A percentile compares a stretch with the other conserved stretches of the same genome.
These are phyloP conservation scores for Aspergillus biplanus DNA, from an alignment of 495 filamentous ascomycete genomes.

Conservation along the genomic window DNA sequence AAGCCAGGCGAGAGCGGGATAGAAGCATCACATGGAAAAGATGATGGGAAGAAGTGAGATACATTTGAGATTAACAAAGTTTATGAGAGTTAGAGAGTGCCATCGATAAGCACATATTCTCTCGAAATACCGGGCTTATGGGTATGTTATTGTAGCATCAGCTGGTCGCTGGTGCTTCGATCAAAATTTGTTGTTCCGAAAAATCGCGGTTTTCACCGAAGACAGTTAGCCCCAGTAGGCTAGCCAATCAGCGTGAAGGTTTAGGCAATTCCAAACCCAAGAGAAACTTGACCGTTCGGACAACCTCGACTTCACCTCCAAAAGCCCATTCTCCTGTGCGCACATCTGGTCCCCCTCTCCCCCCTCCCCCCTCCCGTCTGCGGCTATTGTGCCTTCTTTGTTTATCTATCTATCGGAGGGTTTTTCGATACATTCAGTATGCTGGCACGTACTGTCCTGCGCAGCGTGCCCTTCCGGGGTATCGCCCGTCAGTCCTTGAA, in stretches of 20 bases:
- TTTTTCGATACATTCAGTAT: slow-evolving; percentile 58
- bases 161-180: slow-evolving; percentile 10
- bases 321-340: slow-evolving; percentile 42
- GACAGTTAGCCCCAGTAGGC: slow-evolving; percentile 27
- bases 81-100: not conserved
- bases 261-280: slow-evolving; percentile 45
- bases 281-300: slow-evolving; percentile 49
- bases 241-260: slow-evolving; percentile 47
- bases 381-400: slow-evolving; percentile 38
- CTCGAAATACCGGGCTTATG: not conserved
- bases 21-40: not conserved
- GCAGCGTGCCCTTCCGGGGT: slow-evolving; percentile 77
- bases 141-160: not conserved
- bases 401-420: slow-evolving; percentile 44
- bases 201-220: slow-evolving; percentile 48
- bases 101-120: not conserved
- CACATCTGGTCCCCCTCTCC: slow-evolving; percentile 30
- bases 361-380: slow-evolving; percentile 37
- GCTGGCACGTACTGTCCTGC: slow-evolving; percentile 84
- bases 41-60: too few species aligned
- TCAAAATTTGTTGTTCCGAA: slow-evolving; percentile 36
- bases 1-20: not conserved
- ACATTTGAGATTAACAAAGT: too few species aligned
- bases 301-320: slow-evolving; percentile 43
- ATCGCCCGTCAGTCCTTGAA: slow-evolving; percentile 57